Percentiles rank a stretch among this genome's conserved stretches.
phyloP scores from a whole-genome alignment of 805 yeast species.

The Candida glaebosa region DNA sequence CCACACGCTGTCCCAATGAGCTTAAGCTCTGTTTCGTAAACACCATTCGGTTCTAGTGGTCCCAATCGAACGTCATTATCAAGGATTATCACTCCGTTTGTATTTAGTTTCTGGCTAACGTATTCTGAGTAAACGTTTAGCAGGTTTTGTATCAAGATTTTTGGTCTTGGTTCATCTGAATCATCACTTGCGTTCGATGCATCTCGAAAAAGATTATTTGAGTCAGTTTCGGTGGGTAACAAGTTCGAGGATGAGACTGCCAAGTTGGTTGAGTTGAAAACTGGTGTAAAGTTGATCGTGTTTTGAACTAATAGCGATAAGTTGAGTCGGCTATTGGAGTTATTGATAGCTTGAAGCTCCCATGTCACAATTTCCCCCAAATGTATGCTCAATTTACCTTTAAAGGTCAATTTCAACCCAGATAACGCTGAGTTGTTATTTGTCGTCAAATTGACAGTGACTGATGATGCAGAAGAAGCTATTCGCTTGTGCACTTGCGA shows the following conservation, averaged over 20 bases:
- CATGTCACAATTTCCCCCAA: conserved; percentile 61
- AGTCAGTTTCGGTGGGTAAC: conserved; percentile 5
- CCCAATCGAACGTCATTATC: conserved; percentile 66
- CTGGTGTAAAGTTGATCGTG: conserved; percentile 23
- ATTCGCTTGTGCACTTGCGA: not conserved
- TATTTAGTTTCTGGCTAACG: conserved; percentile 34
- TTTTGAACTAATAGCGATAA: conserved; percentile 45
- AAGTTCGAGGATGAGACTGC: conserved; percentile 16
- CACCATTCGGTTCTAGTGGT: conserved; percentile 55
- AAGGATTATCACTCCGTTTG: conserved; percentile 58
- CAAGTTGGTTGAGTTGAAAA: conserved; percentile 10
- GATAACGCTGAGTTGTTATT: conserved; percentile 24
- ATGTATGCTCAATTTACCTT: conserved; percentile 58
- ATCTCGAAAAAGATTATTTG: conserved; percentile 3
- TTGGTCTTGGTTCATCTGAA: conserved; percentile 1
- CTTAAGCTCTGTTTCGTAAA: conserved; percentile 60
- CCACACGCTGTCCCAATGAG: conserved; percentile 66
- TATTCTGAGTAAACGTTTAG: conserved; percentile 29
- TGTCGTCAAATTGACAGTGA: conserved; percentile 35
- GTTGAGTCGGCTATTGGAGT: conserved; percentile 47
- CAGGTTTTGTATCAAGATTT: conserved; percentile 17
- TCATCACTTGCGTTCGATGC: conserved; percentile 9
- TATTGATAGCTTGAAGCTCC: conserved; percentile 65
- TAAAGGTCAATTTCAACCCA: conserved; percentile 47
- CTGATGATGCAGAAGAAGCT: conserved; percentile 8